A percentile compares a stretch with the other conserved stretches of the same genome.
Evolutionary conservation across 768 basidiomycete genomes (phyloP).

Genomic region (Cyclocybe cylindracea): DNA sequence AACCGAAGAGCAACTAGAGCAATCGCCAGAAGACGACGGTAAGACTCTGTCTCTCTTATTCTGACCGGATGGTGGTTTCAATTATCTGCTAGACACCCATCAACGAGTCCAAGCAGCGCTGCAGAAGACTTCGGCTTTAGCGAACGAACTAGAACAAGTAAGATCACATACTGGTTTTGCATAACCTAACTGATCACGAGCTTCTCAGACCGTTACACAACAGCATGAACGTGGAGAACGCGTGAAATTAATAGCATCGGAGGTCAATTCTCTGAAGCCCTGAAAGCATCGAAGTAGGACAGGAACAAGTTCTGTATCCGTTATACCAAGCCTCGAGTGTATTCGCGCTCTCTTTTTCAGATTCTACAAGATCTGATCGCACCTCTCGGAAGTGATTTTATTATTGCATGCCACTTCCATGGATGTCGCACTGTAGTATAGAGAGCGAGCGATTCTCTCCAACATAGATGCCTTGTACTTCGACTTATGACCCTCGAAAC

Average conservation of each 20-base stretch:
- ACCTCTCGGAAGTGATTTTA: too few relatives aligned
- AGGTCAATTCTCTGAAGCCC: constrained; percentile 52
- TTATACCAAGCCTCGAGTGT: too few relatives aligned
- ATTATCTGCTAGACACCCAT: constrained; percentile 1
- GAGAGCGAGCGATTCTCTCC: too few relatives aligned
- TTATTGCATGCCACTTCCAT: too few relatives aligned
- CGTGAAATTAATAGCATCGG: constrained; percentile 43
- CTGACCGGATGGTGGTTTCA: not conserved
- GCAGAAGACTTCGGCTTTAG: constrained; percentile 39
- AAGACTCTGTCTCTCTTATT: not conserved
- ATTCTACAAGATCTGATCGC: too few relatives aligned
- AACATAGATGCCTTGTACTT: too few relatives aligned
- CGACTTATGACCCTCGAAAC: constrained; percentile 49
- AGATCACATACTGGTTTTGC: constrained; percentile 14
- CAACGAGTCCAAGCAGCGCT: constrained; percentile 27
- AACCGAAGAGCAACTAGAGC: constrained; percentile 17
- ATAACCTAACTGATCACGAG: not conserved
- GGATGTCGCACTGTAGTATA: too few relatives aligned
- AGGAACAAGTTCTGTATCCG: too few relatives aligned
- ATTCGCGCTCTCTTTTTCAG: too few relatives aligned
- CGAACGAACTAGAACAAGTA: constrained; percentile 56
- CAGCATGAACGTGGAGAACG: constrained; percentile 55
- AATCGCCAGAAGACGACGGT: constrained; percentile 20
- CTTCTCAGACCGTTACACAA: constrained; percentile 8
- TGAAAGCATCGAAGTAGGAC: constrained; percentile 22